Evolutionary conservation across 1,284 basidiomycete genomes (phyloP), one percentile per base, ranked within the genome.

Genomic region (Ceratobasidium sp.): DNA sequence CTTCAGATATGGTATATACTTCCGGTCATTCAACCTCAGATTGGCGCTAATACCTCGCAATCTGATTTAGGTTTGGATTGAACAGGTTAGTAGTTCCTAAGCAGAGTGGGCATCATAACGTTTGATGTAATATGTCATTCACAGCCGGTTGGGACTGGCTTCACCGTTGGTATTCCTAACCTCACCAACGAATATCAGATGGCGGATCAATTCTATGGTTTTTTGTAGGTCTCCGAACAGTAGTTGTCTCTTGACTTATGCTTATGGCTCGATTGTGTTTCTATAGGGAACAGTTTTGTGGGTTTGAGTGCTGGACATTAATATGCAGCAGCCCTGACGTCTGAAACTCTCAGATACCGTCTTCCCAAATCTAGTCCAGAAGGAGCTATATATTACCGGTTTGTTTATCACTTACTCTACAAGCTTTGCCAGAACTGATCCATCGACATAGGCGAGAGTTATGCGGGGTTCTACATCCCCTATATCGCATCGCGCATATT

Each of bases 81-180:
- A 75, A n/a, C 74, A 77, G 41, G 73, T 60, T 36, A 15, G 45
- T 14, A n/a, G n/a, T 48, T 31, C 41, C 6, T 36, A 22, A 8
- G 22, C 63, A 51, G 19, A 51, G 8, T 31, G 1, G 29, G 31
- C 56, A 47, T 24, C 33, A 22, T n/a, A 22, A 17, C 6, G 31
- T 66, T 48, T 31, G 19, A 29, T 33, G 19, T 33, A 19, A 6
- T 5, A 19, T 19, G 15, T 33, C 22, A 9, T 19, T 65, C 84
- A 44, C 82, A 85, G 73, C 84, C 84, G 2, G 79, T 82, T 11
- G 79, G 80, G 17, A 82, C 81, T 0, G 84, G 84, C 41, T 84
- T 82, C 65, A 81, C 81, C 15, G 76, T 76, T 36, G 84, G 84
- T 3, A 80, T 77, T 11, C 79, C 80, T 1, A 79, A 79, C 45